These are phyloP conservation scores for Sclerotinia borealis DNA, from an alignment of 2,329 filamentous ascomycete genomes.

Conservation along the genomic window DNA sequence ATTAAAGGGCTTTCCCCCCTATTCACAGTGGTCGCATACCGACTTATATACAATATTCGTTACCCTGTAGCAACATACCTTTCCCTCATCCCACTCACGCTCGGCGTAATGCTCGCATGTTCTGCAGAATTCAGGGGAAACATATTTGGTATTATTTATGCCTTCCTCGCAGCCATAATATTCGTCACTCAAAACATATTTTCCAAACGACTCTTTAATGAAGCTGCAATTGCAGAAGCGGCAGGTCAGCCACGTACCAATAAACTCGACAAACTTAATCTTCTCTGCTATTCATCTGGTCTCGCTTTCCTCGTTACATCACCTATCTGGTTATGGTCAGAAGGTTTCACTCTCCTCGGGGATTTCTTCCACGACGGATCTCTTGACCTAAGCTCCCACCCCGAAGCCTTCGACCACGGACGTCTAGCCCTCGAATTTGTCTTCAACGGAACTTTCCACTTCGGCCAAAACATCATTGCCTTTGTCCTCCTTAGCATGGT, in stretches of 20 bases:
- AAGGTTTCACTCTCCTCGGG: constrained; percentile 70
- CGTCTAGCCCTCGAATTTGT: constrained; percentile 76
- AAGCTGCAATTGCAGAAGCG: constrained; percentile 76
- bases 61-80: constrained; percentile 85
- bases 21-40: constrained; percentile 91
- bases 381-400: constrained; percentile 54
- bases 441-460: constrained; percentile 96
- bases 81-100: constrained; percentile 81
- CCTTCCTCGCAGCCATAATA: constrained; percentile 82
- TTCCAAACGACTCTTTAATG: constrained; percentile 96
- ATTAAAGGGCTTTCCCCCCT: constrained; percentile 96
- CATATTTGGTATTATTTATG: constrained; percentile 81
- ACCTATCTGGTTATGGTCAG: constrained; percentile 89
- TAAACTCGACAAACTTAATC: constrained; percentile 93
- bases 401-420: constrained; percentile 66
- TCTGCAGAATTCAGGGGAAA: constrained; percentile 87
- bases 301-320: constrained; percentile 82
- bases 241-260: constrained; percentile 60
- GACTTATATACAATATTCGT: constrained; percentile 78
- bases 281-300: constrained; percentile 94
- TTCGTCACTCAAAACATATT: constrained; percentile 99
- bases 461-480: constrained; percentile 90
- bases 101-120: constrained; percentile 94
- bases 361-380: constrained; percentile 80
- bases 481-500: constrained; percentile 90